Conservation (phyloP, 2,329 filamentous ascomycete genomes). For the Thyridium curvatum region DNA sequence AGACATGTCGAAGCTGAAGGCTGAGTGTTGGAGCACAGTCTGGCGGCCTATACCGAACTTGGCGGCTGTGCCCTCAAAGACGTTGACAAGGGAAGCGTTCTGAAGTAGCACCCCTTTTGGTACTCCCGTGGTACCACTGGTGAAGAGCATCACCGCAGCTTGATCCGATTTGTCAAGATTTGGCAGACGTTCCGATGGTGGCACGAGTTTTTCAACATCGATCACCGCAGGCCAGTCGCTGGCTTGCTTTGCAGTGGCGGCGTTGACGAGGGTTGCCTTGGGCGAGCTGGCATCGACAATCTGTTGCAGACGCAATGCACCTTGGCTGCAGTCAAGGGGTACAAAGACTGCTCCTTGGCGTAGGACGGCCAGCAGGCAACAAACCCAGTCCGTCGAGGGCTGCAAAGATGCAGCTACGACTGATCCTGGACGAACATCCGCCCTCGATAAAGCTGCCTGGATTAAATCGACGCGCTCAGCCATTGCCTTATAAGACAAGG, state of each 20-base stretch:
- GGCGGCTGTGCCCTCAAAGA: slow-evolving; percentile 10
- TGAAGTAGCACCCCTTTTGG: slow-evolving; percentile 34
- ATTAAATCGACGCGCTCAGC: too few relatives aligned
- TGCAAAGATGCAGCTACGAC: slow-evolving; percentile 35
- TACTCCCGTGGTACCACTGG: slow-evolving; percentile 20
- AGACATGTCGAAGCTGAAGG: slow-evolving; percentile 33
- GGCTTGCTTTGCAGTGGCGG: slow-evolving; percentile 24
- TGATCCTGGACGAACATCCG: too few relatives aligned
- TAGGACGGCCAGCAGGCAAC: slow-evolving; percentile 32
- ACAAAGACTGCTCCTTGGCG: slow-evolving; percentile 29
- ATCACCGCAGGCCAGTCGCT: too few relatives aligned
- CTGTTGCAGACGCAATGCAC: slow-evolving; percentile 18
- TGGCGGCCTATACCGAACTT: slow-evolving; percentile 8
- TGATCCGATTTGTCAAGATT: slow-evolving; percentile 22
- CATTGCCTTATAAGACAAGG: slow-evolving; percentile 29
- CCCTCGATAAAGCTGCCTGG: too few relatives aligned
- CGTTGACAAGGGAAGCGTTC: slow-evolving; percentile 20
- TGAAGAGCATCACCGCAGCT: slow-evolving; percentile 23
- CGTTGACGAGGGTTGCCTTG: slow-evolving; percentile 31
- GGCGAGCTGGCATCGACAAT: too few relatives aligned
- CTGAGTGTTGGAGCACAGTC: slow-evolving; percentile 22
- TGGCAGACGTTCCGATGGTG: too few relatives aligned
- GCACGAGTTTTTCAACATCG: too few relatives aligned
- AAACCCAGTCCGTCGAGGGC: slow-evolving; percentile 25
- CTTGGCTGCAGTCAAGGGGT: slow-evolving; percentile 29